These are phyloP conservation scores for Rhododendron griersonianum DNA, from an alignment of 148 eudicot genomes.

Conservation along the genomic window DNA sequence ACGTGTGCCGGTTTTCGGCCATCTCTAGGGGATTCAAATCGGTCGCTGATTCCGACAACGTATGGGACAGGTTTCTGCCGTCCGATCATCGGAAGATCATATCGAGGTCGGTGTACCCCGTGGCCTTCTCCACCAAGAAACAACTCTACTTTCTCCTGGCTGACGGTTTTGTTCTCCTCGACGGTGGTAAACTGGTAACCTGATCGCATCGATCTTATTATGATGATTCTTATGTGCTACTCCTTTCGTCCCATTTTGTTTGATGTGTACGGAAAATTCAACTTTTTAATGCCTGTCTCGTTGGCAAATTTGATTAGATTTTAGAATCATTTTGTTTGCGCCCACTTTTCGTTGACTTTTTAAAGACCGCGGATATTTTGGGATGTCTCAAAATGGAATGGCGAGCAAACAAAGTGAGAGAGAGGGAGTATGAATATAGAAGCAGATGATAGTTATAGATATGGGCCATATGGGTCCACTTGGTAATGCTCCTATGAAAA, in stretches of 20 bases:
- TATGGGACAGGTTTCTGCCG: slow-evolving; percentile 38
- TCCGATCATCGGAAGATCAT: slow-evolving; percentile 28
- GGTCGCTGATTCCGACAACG: slow-evolving; percentile 17
- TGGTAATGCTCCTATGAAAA: not conserved
- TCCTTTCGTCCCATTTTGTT: no score
- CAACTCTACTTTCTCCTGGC: slow-evolving; percentile 38
- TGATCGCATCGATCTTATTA: not conserved
- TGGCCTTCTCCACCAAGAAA: slow-evolving; percentile 24
- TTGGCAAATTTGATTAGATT: no score
- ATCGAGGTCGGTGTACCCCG: slow-evolving; percentile 11
- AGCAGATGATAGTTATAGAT: no score
- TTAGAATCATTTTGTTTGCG: no score
- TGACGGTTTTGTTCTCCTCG: slow-evolving; percentile 15
- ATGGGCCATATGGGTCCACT: not conserved
- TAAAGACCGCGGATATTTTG: no score
- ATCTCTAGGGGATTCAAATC: slow-evolving; percentile 16
- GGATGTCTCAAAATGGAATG: no score
- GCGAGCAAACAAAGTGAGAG: no score
- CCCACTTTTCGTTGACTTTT: no score
- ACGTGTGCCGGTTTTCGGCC: slow-evolving; percentile 19
- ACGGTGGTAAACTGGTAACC: slow-evolving; percentile 4
- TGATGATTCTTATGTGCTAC: not conserved
- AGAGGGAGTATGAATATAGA: not conserved
- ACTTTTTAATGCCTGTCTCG: no score
- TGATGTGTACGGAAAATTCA: no score